Evolutionary conservation across 2,329 filamentous ascomycete species (phyloP).

Genomic region (Phyllosticta paracitricarpa): DNA sequence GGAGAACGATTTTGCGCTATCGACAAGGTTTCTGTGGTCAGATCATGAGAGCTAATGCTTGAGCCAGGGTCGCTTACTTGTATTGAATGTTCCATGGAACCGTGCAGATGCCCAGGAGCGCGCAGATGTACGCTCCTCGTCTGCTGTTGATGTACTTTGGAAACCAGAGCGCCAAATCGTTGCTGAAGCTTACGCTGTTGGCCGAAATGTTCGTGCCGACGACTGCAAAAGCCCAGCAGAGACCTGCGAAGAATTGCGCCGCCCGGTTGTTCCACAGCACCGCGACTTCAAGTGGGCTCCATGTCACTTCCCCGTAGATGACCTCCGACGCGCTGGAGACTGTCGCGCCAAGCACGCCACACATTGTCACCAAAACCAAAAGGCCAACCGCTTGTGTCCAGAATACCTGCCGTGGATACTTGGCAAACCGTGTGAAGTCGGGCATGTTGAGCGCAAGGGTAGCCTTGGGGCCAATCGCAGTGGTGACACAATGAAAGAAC

Average conservation of each 20-base stretch:
- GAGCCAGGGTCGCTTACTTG: constrained; percentile 16
- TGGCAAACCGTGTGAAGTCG: constrained; percentile 6
- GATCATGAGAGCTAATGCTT: constrained; percentile 8
- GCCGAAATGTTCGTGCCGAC: constrained; percentile 13
- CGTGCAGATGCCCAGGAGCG: constrained; percentile 24
- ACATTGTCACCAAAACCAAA: constrained; percentile 2
- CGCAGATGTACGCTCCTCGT: constrained; percentile 25
- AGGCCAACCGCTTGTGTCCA: constrained; percentile 7
- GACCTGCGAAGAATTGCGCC: constrained; percentile 6
- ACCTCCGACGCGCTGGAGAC: constrained; percentile 9
- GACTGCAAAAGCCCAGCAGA: constrained; percentile 10
- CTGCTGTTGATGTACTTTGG: constrained; percentile 13
- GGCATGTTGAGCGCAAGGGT: constrained; percentile 12
- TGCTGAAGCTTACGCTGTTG: constrained; percentile 8
- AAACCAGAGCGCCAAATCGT: constrained; percentile 10
- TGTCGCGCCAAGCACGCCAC: constrained; percentile 5
- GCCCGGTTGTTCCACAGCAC: constrained; percentile 11
- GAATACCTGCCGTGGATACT: constrained; percentile 6
- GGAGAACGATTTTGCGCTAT: constrained; percentile 19
- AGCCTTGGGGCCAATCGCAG: constrained; percentile 12
- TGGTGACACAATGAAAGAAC: constrained; percentile 15
- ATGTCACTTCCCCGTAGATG: constrained; percentile 12
- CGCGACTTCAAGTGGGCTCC: constrained; percentile 18
- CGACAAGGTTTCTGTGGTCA: background rate
- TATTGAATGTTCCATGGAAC: constrained; percentile 7